Base-by-base conservation (phyloP, 1,284 basidiomycete genomes). In the Polyporus tsugae region DNA sequence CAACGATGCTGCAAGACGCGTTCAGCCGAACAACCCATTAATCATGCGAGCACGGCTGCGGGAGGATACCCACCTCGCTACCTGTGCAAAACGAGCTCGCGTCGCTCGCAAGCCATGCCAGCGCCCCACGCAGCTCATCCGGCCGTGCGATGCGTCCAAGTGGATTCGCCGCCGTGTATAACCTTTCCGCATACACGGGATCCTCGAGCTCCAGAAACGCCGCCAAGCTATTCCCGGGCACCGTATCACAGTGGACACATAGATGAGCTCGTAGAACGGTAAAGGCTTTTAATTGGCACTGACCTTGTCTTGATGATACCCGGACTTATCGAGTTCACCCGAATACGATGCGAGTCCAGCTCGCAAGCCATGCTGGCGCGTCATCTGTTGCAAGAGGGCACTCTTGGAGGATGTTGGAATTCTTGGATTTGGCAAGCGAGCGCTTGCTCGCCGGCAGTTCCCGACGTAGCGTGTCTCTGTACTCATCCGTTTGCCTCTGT, bases 331-430 rank as follows among this genome's bases (percentile, higher is more conserved):
- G 89, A 82, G 77, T 94, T 93, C 66, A 94, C 91, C 3, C 93
- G 83, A 68, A 96, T 95, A 1, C 85, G 80, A 75, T 89, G 82
- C 13, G 79, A 82, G 4, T 91, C 92, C 62, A 94, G 87, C 77
- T 96, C 95, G 77, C 91, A 92, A 0, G 94, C 94, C 85, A 95
- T 87, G 80, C 91, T 95, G 69, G 69, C 93, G 87, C 17, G 84
- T 89, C 89, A 95, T 92, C 80, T 95, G n/a, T n/a, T n/a, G 94
- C 44, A 94, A 79, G 6, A 95, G 90, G 0, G 90, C 94, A 1
- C 90, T 88, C 81, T 95, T 95, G 79, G 90, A 91, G 55, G 89
- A 85, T n/a, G n/a, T 29, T 29, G 29, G 29, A 29, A 29, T 29
- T 29, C 29, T 1, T 2, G 2, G 29, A 29, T 29, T 29, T 29